A percentile compares a stretch with the other conserved stretches of the same genome.
These are phyloP conservation scores for Chlamydomonas applanata DNA, from an alignment of 139 green algal species.

Conservation along the genomic window DNA sequence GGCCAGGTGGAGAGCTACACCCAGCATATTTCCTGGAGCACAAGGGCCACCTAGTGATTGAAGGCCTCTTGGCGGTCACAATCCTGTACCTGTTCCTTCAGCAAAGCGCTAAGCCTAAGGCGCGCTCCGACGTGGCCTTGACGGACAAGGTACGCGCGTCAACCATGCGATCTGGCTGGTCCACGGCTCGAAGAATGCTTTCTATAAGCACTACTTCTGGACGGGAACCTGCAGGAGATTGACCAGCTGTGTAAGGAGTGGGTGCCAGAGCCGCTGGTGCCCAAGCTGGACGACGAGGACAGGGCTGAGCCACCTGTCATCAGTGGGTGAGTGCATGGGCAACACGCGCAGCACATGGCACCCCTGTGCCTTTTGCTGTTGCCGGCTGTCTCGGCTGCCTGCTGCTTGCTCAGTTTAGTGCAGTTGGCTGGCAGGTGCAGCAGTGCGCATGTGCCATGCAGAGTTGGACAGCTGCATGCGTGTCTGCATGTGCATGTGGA, in stretches of 20 bases:
- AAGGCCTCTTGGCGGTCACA: constrained; percentile 69
- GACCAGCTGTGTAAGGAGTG: constrained; percentile 85
- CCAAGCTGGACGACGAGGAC: constrained; percentile 30
- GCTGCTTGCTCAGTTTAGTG: neutral
- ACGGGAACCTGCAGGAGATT: constrained; percentile 62
- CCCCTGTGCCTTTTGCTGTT: too few species aligned
- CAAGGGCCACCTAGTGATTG: constrained; percentile 76
- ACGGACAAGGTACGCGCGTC: constrained; percentile 63
- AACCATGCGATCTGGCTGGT: neutral
- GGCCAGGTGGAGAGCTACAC: constrained; percentile 77
- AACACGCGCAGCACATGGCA: neutral
- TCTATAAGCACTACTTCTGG: too few species aligned
- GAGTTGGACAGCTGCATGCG: too few species aligned
- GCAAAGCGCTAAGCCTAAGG: constrained; percentile 49
- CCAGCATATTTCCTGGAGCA: constrained; percentile 77
- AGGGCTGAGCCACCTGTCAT: constrained; percentile 50
- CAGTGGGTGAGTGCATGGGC: constrained; percentile 11
- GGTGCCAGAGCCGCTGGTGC: constrained; percentile 79
- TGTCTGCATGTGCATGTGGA: too few species aligned
- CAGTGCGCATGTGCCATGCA: too few species aligned
- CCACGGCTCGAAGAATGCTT: neutral
- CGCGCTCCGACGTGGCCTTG: constrained; percentile 51
- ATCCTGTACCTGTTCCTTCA: constrained; percentile 80
- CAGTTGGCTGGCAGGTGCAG: too few species aligned
- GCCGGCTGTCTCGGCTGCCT: too few species aligned